Conservation (phyloP, 1,284 basidiomycete species). For the Uromyces viciae-fabae region DNA sequence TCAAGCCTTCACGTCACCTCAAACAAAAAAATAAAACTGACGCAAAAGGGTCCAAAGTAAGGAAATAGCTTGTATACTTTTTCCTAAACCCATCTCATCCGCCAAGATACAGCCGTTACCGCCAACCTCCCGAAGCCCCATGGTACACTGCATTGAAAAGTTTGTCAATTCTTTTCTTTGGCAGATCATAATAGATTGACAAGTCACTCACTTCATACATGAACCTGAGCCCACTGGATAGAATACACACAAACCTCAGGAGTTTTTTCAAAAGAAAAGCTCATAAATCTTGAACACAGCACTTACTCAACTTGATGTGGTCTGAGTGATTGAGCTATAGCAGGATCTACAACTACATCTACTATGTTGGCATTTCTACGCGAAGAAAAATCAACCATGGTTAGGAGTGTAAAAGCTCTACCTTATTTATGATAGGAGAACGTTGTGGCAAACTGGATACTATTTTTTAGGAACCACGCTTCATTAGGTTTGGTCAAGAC, state of each 20-base stretch:
- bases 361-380: conserved; percentile 59
- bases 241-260: neutral
- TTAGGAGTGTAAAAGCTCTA: conserved; percentile 46
- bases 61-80: conserved; percentile 79
- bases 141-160: conserved; percentile 63
- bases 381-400: conserved; percentile 28
- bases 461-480: conserved; percentile 66
- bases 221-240: conserved; percentile 61
- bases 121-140: conserved; percentile 84
- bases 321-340: conserved; percentile 71
- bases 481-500: conserved; percentile 77
- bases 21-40: conserved; percentile 56
- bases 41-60: conserved; percentile 83
- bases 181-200: neutral
- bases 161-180: neutral
- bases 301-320: conserved; percentile 81
- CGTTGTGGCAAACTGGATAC: conserved; percentile 58
- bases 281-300: conserved; percentile 52
- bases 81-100: conserved; percentile 87
- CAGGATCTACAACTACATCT: conserved; percentile 89
- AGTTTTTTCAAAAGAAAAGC: conserved; percentile 4
- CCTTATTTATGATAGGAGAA: too few relatives aligned
- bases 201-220: conserved; percentile 67
- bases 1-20: neutral
- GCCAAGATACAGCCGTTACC: conserved; percentile 86